Evolutionary conservation across 345 rosid species (phyloP).

Genomic region (Viola odorata): DNA sequence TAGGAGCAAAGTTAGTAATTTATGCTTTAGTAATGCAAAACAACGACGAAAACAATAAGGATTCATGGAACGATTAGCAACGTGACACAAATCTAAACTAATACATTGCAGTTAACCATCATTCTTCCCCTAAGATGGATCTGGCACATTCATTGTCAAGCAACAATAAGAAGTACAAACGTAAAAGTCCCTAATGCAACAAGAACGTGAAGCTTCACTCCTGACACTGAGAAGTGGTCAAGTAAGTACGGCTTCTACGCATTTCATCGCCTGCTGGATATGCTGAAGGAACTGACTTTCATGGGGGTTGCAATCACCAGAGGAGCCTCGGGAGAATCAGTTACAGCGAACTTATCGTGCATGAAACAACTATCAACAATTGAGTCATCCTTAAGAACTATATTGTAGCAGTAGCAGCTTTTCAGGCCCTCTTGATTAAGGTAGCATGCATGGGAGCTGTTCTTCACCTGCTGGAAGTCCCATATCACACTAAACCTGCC

Average conservation of each 20-base stretch:
- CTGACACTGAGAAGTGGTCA: constrained; percentile 7
- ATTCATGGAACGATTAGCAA: constrained; percentile 1
- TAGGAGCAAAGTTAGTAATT: background rate
- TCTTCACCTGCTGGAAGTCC: constrained; percentile 80
- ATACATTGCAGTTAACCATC: constrained; percentile 10
- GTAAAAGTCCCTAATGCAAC: constrained; percentile 7
- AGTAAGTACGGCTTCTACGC: background rate
- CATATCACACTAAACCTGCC: constrained; percentile 95
- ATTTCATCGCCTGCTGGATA: constrained; percentile 67
- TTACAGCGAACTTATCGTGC: constrained; percentile 91
- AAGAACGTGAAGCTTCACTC: constrained; percentile 3
- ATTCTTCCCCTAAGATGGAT: constrained; percentile 7
- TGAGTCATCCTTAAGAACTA: constrained; percentile 84
- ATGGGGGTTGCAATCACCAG: constrained; percentile 89
- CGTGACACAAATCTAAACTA: background rate
- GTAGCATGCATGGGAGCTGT: constrained; percentile 75
- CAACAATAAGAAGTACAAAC: constrained; percentile 6
- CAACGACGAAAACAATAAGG: constrained; percentile 3
- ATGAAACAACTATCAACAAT: constrained; percentile 95
- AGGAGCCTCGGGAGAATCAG: constrained; percentile 95
- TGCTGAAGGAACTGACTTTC: constrained; percentile 98
- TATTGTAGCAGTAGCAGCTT: constrained; percentile 89
- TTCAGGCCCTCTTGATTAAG: constrained; percentile 66
- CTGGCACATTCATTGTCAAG: background rate
- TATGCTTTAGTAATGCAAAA: constrained; percentile 1